Evolutionary conservation across 768 basidiomycete genomes (phyloP), one percentile per base, ranked within the genome.

Genomic region (Cystofilobasidium macerans): DNA sequence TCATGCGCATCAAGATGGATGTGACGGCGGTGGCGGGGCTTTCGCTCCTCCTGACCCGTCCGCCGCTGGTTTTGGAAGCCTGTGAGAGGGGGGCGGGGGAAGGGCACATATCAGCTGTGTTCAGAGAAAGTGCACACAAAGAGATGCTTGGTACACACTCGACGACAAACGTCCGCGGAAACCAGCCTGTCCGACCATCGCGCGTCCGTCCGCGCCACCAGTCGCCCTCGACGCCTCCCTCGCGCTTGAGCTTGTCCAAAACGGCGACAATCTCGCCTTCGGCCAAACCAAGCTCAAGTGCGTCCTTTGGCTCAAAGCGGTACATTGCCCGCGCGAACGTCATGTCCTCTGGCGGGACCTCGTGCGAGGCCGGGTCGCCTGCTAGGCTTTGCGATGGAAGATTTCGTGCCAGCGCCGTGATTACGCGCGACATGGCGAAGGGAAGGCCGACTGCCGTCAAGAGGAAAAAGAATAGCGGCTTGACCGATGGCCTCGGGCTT

Each of bases 131-230:
- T 8, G 22, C 38, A 61, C 24, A 61, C 32, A 22, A 0, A 47
- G 14, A n/a, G 53, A 45, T n/a, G 38, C n/a, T 20, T 13, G 22
- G 16, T 2, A 67, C 65, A 54, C 43, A 67, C 65, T 67, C 65
- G 8, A 43, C 83, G 4, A 93, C 89, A 82, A 87, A 93, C 70
- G 87, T 90, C 65, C 79, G 82, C 1, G 93, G 93, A 81, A 98
- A 95, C 90, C 91, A 98, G 0, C 93, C 93, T 70, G 88, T 85
- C 70, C 86, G 80, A 0, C 93, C 93, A 70, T 95, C 92, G 65
- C 93, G 80, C 68, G 88, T 92, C 54, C 93, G 81, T 0, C 93
- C 93, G 75, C 84, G 86, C 92, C 91, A 97, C 93, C 93, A 98
- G 65, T 91, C 92, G 6, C 80, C 83, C 64, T 79, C 85, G 65